Evolutionary conservation across 2,329 filamentous ascomycete genomes (phyloP).

Genomic region (Torrubiellomyces zombiae): DNA sequence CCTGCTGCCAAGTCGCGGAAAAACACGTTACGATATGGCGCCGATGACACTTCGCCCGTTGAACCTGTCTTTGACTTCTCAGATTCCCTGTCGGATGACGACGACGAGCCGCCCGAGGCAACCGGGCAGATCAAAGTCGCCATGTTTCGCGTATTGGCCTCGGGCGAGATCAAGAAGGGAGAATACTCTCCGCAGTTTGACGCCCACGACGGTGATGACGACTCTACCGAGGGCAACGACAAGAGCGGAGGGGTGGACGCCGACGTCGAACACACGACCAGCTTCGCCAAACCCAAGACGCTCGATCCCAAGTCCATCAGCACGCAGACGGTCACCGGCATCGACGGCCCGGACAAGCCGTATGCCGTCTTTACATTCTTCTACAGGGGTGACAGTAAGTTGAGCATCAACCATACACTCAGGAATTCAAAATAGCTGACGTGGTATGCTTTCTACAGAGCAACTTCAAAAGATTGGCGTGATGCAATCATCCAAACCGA

Average conservation of each 20-base stretch:
- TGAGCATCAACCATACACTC: neutral
- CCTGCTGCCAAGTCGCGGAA: conserved; percentile 21
- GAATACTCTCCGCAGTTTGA: conserved; percentile 98
- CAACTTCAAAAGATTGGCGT: conserved; percentile 97
- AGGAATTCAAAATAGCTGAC: conserved; percentile 1
- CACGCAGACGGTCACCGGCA: conserved; percentile 96
- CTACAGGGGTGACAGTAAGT: conserved; percentile 86
- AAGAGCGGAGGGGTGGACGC: conserved; percentile 53
- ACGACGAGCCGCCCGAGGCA: conserved; percentile 83
- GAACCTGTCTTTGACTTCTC: conserved; percentile 53
- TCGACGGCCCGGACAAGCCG: conserved; percentile 88
- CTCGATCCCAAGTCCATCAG: conserved; percentile 95
- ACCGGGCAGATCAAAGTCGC: conserved; percentile 97
- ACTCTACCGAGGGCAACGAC: conserved; percentile 34
- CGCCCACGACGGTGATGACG: conserved; percentile 86
- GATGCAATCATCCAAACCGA: conserved; percentile 47
- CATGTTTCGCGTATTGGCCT: conserved; percentile 86
- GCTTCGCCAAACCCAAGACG: conserved; percentile 91
- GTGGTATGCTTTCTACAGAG: conserved; percentile 31
- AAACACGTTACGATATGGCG: conserved; percentile 64
- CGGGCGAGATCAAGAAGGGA: conserved; percentile 91
- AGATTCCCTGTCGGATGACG: conserved; percentile 59
- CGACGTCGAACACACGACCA: conserved; percentile 91
- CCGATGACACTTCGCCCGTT: conserved; percentile 56
- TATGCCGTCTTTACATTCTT: conserved; percentile 97